Evolutionary conservation across 2,329 filamentous ascomycete species (phyloP), one percentile per base, ranked within the genome.

Genomic region (Metarhizium album): DNA sequence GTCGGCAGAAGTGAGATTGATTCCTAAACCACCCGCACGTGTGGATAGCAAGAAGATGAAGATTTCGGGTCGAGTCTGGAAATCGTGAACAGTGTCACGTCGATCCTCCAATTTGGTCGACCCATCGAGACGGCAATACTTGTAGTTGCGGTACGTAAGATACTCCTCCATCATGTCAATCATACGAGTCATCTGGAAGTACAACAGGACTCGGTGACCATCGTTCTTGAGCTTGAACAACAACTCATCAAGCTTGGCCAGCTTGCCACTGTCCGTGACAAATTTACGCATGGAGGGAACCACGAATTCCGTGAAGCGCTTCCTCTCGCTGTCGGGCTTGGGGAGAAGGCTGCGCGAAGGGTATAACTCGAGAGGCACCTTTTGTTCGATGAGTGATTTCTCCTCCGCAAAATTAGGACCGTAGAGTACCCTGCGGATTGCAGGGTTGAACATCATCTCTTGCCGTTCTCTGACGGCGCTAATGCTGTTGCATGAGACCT

Each of bases 121-220:
- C 64, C 93, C 93, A 62, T 98, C 93, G 43, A 98, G 78, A 53
- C 93, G 87, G 62, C 91, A 94, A 71, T 96, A 98, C 69, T 95
- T 96, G 83, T 95, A 97, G 71, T 97, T 96, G 66, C 93, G 88
- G 72, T 97, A 97, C 0, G 93, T 97, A 53, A 98, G 76, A 61
- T 97, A 98, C 70, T 98, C 93, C 67, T 98, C 93, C 87, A 97
- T 97, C 54, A 98, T 75, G 66, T 98, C 91, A 64, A 98, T 97
- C 93, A 98, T 98, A 64, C 88, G 87, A 3, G 93, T 98, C 93
- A 98, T 98, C 75, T 98, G 93, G 87, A 98, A 98, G 76, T 98
- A 98, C 20, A 98, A 75, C 49, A 98, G 75, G 22, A 98, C 93
- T 62, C 93, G 90, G 60, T 98, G 93, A 35, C 87, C 87, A 55